Evolutionary conservation across 1,284 basidiomycete species (phyloP).

Genomic region (Apiotrichum siamense): DNA sequence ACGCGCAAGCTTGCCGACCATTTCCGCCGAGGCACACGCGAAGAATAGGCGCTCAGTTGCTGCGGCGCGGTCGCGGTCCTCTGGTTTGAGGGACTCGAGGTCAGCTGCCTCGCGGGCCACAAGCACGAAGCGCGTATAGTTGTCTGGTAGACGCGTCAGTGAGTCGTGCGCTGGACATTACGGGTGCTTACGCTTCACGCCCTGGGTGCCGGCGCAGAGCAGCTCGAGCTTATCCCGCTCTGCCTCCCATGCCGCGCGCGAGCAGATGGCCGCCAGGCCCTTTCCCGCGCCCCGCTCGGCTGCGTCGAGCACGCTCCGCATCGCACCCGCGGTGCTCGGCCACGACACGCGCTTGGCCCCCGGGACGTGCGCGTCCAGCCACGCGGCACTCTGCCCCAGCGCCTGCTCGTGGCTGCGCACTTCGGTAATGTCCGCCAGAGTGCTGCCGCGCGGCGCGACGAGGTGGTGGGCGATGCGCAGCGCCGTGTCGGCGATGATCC

Average conservation of each 20-base stretch:
- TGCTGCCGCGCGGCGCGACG: conserved; percentile 30
- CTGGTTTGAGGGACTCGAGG: neutral
- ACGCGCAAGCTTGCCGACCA: neutral
- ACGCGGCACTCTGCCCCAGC: conserved; percentile 41
- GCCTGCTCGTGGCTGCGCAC: conserved; percentile 48
- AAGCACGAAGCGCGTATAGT: conserved; percentile 46
- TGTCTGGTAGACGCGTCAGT: conserved; percentile 35
- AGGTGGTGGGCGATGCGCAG: conserved; percentile 42
- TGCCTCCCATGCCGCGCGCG: conserved; percentile 26
- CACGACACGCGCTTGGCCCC: conserved; percentile 24
- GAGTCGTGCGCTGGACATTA: too few relatives aligned
- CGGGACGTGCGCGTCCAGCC: conserved; percentile 31
- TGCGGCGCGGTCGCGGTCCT: neutral
- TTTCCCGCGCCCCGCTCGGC: conserved; percentile 11
- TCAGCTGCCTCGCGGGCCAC: conserved; percentile 18
- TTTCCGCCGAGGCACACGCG: neutral
- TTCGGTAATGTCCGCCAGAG: conserved; percentile 31
- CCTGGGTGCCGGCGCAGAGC: conserved; percentile 39
- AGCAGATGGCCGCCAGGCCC: conserved; percentile 43
- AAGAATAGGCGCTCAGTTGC: too few relatives aligned
- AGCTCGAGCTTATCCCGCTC: conserved; percentile 30
- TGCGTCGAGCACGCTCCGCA: conserved; percentile 23
- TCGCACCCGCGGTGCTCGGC: conserved; percentile 41
- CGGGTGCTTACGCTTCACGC: conserved; percentile 30
- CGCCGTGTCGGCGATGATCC: conserved; percentile 14